Conservation (phyloP, 306 rosid species). For the Fagus crenata region DNA sequence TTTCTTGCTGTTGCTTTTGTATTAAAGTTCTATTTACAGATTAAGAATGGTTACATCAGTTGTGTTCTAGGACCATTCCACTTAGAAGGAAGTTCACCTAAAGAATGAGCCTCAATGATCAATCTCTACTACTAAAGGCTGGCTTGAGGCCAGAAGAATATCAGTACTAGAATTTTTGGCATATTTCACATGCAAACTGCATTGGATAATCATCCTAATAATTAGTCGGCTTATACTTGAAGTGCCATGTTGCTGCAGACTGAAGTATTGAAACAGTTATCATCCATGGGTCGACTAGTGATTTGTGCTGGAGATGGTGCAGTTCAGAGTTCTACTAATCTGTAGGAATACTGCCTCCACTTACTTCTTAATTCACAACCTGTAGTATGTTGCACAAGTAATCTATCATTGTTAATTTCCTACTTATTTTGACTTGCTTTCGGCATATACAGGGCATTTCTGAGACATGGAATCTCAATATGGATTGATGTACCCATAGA, state of each 20-base stretch:
- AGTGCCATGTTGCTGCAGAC: constrained; percentile 63
- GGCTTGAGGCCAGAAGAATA: background rate
- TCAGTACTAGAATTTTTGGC: constrained; percentile 11
- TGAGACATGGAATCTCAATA: constrained; percentile 82
- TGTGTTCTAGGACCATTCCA: constrained; percentile 19
- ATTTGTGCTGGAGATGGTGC: constrained; percentile 93
- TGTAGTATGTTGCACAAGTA: constrained; percentile 5
- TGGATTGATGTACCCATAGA: constrained; percentile 91
- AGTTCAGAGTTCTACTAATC: constrained; percentile 75
- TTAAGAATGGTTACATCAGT: constrained; percentile 2
- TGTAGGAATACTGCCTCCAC: constrained; percentile 51
- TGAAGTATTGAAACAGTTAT: constrained; percentile 88
- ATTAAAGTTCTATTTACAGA: constrained; percentile 8
- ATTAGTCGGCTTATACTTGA: constrained; percentile 26
- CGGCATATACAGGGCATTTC: constrained; percentile 53
- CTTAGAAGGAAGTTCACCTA: background rate
- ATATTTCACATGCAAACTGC: constrained; percentile 15
- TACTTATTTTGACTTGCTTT: constrained; percentile 32
- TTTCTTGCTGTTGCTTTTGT: constrained; percentile 19
- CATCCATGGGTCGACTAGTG: constrained; percentile 90
- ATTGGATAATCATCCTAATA: constrained; percentile 29
- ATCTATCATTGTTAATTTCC: constrained; percentile 6
- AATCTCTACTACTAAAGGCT: background rate
- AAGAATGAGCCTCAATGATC: background rate
- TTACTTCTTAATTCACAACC: constrained; percentile 21